Conservation (phyloP, 163 green algal species). For the Scenedesmus sp. region DNA sequence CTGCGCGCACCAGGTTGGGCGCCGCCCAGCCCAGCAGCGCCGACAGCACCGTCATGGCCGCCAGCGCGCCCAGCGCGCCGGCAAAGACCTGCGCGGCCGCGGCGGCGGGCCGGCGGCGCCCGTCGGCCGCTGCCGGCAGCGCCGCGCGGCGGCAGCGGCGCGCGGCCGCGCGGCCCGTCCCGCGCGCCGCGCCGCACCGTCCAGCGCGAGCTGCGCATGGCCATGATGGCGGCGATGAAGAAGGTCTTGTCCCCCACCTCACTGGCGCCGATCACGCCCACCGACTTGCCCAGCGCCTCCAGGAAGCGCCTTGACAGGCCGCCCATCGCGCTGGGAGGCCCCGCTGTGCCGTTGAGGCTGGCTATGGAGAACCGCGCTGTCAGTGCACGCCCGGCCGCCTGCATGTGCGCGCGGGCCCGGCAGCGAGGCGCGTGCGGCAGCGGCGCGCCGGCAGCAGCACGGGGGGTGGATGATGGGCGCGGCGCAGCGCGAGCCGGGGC, state of each 20-base stretch:
- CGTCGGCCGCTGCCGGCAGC: too few species aligned
- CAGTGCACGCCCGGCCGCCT: neutral
- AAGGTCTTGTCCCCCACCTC: constrained; percentile 94
- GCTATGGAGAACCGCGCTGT: neutral
- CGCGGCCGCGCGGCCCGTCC: too few species aligned
- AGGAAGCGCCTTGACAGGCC: constrained; percentile 39
- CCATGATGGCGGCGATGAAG: constrained; percentile 94
- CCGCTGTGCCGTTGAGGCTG: constrained; percentile 5
- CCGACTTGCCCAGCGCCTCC: constrained; percentile 49
- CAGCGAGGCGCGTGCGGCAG: too few species aligned
- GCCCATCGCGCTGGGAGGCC: neutral
- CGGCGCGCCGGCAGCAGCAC: too few species aligned
- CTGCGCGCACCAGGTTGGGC: constrained; percentile 77
- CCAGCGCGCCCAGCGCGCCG: constrained; percentile 67
- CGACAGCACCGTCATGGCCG: constrained; percentile 89
- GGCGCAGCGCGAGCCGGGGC: too few species aligned
- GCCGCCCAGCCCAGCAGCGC: constrained; percentile 85
- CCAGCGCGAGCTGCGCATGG: constrained; percentile 76
- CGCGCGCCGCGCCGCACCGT: constrained; percentile 54
- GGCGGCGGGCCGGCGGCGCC: neutral
- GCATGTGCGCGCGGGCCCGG: too few species aligned
- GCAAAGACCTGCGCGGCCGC: constrained; percentile 55
- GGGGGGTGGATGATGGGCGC: too few species aligned
- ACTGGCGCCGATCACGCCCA: constrained; percentile 61
- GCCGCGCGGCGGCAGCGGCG: neutral